phyloP scores from a whole-genome alignment of 345 rosid genomes.

The Stellera chamaejasme region DNA sequence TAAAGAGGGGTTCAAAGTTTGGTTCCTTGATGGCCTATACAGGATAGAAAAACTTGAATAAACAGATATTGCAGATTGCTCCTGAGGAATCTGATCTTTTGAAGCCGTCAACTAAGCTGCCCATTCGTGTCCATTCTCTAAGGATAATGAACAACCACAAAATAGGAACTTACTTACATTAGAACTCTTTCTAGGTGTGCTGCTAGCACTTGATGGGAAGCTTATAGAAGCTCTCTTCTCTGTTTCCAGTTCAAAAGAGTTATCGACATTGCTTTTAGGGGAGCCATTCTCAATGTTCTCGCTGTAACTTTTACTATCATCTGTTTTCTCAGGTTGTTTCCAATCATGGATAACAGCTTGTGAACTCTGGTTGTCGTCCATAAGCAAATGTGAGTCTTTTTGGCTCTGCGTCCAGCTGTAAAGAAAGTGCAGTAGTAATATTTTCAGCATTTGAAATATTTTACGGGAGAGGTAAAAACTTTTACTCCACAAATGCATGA shows the following conservation, averaged over 20 bases:
- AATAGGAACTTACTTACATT: conserved; percentile 37
- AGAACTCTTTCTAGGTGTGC: conserved; percentile 31
- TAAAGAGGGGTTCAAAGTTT: too few species aligned
- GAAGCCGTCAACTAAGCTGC: too few species aligned
- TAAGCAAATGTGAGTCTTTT: conserved; percentile 41
- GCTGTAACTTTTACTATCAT: conserved; percentile 18
- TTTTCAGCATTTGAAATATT: conserved; percentile 1
- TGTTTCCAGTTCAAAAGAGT: conserved; percentile 11
- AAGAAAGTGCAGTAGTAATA: conserved; percentile 27
- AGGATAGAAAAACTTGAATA: too few species aligned
- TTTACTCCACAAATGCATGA: conserved; percentile 1
- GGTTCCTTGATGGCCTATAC: too few species aligned
- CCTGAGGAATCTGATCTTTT: too few species aligned
- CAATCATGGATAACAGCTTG: conserved; percentile 16
- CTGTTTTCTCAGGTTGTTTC: conserved; percentile 22
- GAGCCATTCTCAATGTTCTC: conserved; percentile 23
- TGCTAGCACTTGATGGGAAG: conserved; percentile 24
- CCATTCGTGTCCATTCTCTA: too few species aligned
- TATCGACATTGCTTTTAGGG: conserved; percentile 20
- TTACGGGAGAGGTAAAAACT: conserved; percentile 6
- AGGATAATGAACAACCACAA: too few species aligned
- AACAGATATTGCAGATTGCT: too few species aligned
- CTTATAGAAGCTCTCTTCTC: conserved; percentile 7
- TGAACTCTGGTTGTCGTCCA: conserved; percentile 46
- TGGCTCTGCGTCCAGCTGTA: conserved; percentile 45